A percentile compares a stretch with the other conserved stretches of the same genome.
Evolutionary conservation across 1,139 yeast genomes (phyloP).

Genomic region (Geotrichum reessii): DNA sequence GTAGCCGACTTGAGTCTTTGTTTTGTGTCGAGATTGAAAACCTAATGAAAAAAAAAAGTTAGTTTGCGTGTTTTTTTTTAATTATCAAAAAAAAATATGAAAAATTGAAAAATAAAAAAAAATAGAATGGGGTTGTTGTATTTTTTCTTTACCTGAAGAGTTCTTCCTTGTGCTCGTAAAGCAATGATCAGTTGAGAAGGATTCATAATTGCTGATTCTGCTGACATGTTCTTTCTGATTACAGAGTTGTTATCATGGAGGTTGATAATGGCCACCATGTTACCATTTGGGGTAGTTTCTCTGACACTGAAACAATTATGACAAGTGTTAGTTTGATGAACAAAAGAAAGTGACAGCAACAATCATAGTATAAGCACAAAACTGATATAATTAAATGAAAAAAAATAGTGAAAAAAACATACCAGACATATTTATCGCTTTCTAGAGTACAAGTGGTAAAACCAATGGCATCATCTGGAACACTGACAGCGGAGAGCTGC

Average conservation of each 20-base stretch:
- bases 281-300: slow-evolving; percentile 69
- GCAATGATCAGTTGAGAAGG: slow-evolving; percentile 85
- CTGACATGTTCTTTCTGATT: slow-evolving; percentile 87
- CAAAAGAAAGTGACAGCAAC: not conserved
- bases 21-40: slow-evolving; percentile 81
- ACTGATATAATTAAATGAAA: not conserved
- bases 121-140: slow-evolving; percentile 9
- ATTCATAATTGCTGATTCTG: slow-evolving; percentile 97
- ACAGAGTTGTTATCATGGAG: slow-evolving; percentile 68
- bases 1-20: slow-evolving; percentile 86
- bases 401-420: slow-evolving; percentile 22
- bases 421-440: slow-evolving; percentile 75
- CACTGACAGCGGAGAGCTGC: slow-evolving; percentile 78
- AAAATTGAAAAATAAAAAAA: not conserved
- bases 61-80: not conserved
- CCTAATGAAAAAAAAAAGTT: slow-evolving; percentile 27
- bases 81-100: not conserved
- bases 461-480: slow-evolving; percentile 78
- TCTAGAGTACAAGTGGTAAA: slow-evolving; percentile 92
- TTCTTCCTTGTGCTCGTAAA: slow-evolving; percentile 91
- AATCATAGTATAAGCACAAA: not conserved
- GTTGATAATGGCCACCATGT: slow-evolving; percentile 84
- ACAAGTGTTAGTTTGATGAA: not conserved
- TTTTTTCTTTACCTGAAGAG: slow-evolving; percentile 53
- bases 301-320: slow-evolving; percentile 51